A percentile compares a stretch with the other conserved stretches of the same genome.
Conservation (phyloP, 345 rosid species). For the thale cress (Arabidopsis thaliana) region TAIR10.1 NC_003070.9:19837501-19838000, state of each 20-base stretch:
- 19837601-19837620: background rate
- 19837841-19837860: background rate
- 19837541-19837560: conserved; percentile 28
- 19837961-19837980: conserved; percentile 12
- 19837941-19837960: conserved; percentile 1
- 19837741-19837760: conserved; percentile 4
- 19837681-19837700: background rate
- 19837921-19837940: conserved; percentile 3
- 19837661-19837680: conserved; percentile 8
- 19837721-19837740: background rate
- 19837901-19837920: conserved; percentile 3
- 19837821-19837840: background rate
- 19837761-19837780: conserved; percentile 20
- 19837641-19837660: background rate
- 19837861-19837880: conserved; percentile 18
- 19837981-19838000: background rate
- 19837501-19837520: conserved; percentile 42
- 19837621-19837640: background rate
- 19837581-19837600: background rate
- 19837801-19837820: conserved; percentile 5
- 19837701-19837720: background rate
- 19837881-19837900: background rate
- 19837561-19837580: conserved; percentile 44
- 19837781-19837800: conserved; percentile 34
- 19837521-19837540: conserved; percentile 44